Evolutionary conservation across 257 asterid species (phyloP).

Genomic region (Gentiana straminea): DNA sequence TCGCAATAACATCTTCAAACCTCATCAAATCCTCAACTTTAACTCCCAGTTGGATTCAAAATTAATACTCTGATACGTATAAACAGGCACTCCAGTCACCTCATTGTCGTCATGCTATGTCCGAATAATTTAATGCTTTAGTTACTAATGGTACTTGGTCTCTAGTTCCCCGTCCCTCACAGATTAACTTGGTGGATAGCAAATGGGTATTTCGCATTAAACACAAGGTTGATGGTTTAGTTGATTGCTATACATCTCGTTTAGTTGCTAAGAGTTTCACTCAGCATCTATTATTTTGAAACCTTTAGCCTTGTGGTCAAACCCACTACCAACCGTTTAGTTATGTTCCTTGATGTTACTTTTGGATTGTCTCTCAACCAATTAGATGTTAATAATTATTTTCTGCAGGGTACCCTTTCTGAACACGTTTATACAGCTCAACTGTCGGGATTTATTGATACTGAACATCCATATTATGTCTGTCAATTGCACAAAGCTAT

Average conservation of each 20-base stretch:
- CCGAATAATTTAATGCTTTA: too few relatives aligned
- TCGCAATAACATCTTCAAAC: too few relatives aligned
- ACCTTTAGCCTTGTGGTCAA: too few relatives aligned
- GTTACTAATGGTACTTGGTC: too few relatives aligned
- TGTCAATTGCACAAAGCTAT: background rate
- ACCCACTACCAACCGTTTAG: background rate
- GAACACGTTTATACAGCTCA: background rate
- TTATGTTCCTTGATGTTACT: background rate
- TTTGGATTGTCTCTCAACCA: background rate
- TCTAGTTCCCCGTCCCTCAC: too few relatives aligned
- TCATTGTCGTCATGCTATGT: background rate
- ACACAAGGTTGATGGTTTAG: background rate
- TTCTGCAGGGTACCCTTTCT: background rate
- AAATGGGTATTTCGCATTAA: too few relatives aligned
- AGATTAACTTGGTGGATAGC: too few relatives aligned
- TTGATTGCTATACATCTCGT: background rate
- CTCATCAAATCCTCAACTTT: too few relatives aligned
- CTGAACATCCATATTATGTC: background rate
- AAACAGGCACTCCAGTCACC: too few relatives aligned
- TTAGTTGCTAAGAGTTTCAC: background rate
- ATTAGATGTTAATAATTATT: background rate
- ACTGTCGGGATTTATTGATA: background rate
- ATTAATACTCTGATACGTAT: too few relatives aligned
- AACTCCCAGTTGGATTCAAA: too few relatives aligned
- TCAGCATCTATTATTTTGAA: too few relatives aligned